A percentile compares a stretch with the other conserved stretches of the same genome.
phyloP scores from a whole-genome alignment of 495 filamentous ascomycete species.

The Melanomma pulvis-pyrius region DNA sequence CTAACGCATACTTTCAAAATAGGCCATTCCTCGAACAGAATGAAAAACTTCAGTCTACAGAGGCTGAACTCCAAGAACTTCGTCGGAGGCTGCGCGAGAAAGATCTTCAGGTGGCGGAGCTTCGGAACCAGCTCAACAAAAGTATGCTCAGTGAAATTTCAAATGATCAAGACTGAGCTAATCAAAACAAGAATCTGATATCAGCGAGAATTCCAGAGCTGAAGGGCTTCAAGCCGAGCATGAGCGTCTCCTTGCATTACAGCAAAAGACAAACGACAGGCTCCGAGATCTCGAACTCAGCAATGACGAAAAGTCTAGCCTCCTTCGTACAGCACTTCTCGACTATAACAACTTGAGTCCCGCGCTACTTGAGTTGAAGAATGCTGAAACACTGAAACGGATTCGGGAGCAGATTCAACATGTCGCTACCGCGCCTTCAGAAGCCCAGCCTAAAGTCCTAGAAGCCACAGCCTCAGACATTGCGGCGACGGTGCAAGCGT shows the following conservation, averaged over 20 bases:
- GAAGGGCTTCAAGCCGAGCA: slow-evolving; percentile 28
- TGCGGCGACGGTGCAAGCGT: slow-evolving; percentile 21
- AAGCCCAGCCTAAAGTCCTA: slow-evolving; percentile 24
- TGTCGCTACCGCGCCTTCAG: slow-evolving; percentile 21
- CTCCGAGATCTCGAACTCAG: slow-evolving; percentile 43
- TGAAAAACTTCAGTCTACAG: slow-evolving; percentile 42
- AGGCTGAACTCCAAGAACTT: slow-evolving; percentile 29
- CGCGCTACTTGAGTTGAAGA: slow-evolving; percentile 41
- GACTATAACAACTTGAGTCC: slow-evolving; percentile 44
- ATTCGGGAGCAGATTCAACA: slow-evolving; percentile 39
- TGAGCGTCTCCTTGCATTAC: slow-evolving; percentile 44
- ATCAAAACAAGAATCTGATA: slow-evolving; percentile 29
- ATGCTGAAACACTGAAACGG: slow-evolving; percentile 31
- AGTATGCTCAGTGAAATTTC: slow-evolving; percentile 29
- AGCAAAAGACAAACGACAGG: slow-evolving; percentile 41
- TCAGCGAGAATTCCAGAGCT: slow-evolving; percentile 15
- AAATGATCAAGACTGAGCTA: background rate
- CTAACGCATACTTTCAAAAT: slow-evolving; percentile 13
- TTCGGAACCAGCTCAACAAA: slow-evolving; percentile 55
- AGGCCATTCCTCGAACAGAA: slow-evolving; percentile 39
- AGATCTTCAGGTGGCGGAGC: slow-evolving; percentile 32
- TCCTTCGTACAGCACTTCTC: slow-evolving; percentile 43
- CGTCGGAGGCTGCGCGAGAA: slow-evolving; percentile 32
- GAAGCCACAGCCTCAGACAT: slow-evolving; percentile 24
- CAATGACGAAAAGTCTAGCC: slow-evolving; percentile 46